Base-by-base conservation (phyloP, 2,329 filamentous ascomycete genomes). In the Microsporum ferrugineum region DNA sequence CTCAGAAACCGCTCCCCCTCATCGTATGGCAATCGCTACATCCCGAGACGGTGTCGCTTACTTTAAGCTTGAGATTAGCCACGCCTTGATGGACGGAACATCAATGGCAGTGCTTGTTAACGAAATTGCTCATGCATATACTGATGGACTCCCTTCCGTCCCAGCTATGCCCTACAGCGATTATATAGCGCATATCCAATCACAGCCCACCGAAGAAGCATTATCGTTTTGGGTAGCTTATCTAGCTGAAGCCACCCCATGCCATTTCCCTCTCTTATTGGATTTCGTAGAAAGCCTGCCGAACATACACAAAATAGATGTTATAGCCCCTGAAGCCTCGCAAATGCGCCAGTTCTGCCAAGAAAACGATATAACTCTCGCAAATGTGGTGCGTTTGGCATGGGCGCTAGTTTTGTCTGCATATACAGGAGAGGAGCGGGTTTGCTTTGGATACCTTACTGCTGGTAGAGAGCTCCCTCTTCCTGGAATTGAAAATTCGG, bases 21-120 rank as follows among this genome's bases (percentile, higher is more conserved):
- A 39, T 14, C 38, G 38, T 14, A 39, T 39, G 38, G 14, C 38
- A 39, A 39, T 39, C 14, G 38, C 38, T 8, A 14, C 10, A 4
- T 39, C 38, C 38, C 3, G 38, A 39, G 38, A 39, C 2, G 43
- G 43, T 5, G 43, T 7, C 4, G 43, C 17, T 8, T 27, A 8
- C 10, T 47, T 27, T 29, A 12, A 49, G 10, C 64, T 77, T 2
- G 75, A 78, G 45, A 71, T 78, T 57, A 77, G 71, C 62, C 76
- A 78, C 63, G 71, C 71, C 12, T 72, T 77, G 57, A 72, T 69
- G 61, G 76, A 78, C 63, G 76, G 75, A 0, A 71, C 69, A 29
- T 77, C 76, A 0, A 70, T 77, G 29, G 68, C 71, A 2, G 73
- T 75, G 53, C 62, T 77, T 5, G 64, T 75, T 3, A 65, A 67